These are phyloP conservation scores for Allantophomopsis cytisporea DNA, from an alignment of 2,329 filamentous ascomycete species.

Conservation along the genomic window DNA sequence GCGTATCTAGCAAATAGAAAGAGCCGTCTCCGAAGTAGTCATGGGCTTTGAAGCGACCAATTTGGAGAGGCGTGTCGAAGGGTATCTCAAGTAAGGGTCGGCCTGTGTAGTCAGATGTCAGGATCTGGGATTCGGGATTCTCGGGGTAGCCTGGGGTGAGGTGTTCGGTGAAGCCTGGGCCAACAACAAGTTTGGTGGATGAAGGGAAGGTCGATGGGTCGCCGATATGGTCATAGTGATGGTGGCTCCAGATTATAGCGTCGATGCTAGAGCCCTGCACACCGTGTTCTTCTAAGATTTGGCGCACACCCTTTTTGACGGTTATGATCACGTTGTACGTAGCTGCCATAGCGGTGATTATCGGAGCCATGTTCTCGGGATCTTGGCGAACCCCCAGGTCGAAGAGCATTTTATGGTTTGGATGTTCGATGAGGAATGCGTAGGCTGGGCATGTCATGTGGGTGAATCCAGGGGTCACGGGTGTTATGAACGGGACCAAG, in stretches of 20 bases:
- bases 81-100: slow-evolving; percentile 21
- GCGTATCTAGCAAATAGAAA: slow-evolving; percentile 38
- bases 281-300: slow-evolving; percentile 24
- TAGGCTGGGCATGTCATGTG: slow-evolving; percentile 24
- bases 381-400: slow-evolving; percentile 27
- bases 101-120: slow-evolving; percentile 24
- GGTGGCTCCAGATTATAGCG: slow-evolving; percentile 20
- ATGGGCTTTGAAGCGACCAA: slow-evolving; percentile 29
- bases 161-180: slow-evolving; percentile 27
- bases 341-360: slow-evolving; percentile 15
- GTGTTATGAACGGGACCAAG: slow-evolving; percentile 8
- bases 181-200: slow-evolving; percentile 28
- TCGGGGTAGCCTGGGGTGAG: slow-evolving; percentile 29
- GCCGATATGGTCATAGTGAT: slow-evolving; percentile 27
- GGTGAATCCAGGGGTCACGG: slow-evolving; percentile 20
- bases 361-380: slow-evolving; percentile 22
- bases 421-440: slow-evolving; percentile 33
- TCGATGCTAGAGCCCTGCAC: slow-evolving; percentile 19
- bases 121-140: slow-evolving; percentile 21
- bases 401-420: slow-evolving; percentile 18
- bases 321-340: slow-evolving; percentile 19
- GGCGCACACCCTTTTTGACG: slow-evolving; percentile 26
- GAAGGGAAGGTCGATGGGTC: slow-evolving; percentile 27
- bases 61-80: slow-evolving; percentile 21
- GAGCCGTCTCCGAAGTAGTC: slow-evolving; percentile 41